Conservation (phyloP, 129 eudicot genomes). For the Arctium minus region DNA sequence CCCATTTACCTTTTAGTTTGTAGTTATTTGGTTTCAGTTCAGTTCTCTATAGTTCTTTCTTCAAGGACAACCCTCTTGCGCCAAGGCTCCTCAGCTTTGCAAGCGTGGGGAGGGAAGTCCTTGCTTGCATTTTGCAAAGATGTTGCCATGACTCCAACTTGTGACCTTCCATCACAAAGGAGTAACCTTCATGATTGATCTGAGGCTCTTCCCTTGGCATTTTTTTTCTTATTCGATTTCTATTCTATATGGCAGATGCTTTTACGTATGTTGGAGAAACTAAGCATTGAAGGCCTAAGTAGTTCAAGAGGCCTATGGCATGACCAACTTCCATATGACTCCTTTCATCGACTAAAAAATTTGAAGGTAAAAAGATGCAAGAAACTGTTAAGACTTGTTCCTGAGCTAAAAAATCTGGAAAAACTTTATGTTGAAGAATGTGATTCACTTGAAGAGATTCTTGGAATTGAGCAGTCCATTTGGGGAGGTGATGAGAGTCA, state of each 20-base stretch:
- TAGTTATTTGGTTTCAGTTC: background rate
- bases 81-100: too few species aligned
- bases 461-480: constrained; percentile 11
- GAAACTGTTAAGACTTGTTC: constrained; percentile 20
- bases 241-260: constrained; percentile 13
- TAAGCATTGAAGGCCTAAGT: constrained; percentile 12
- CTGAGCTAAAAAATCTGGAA: constrained; percentile 9
- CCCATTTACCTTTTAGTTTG: background rate
- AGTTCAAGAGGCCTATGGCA: constrained; percentile 13
- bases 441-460: constrained; percentile 23
- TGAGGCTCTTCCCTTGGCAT: background rate
- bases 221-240: too few species aligned
- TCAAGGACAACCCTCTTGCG: too few species aligned
- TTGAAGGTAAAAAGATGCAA: constrained; percentile 16
- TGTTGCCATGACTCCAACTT: background rate
- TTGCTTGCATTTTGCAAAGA: background rate
- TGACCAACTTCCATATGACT: constrained; percentile 6
- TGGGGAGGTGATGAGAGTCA: background rate
- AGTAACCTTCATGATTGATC: background rate
- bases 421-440: constrained; percentile 14
- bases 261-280: constrained; percentile 20
- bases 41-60: too few species aligned
- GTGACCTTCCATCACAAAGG: background rate
- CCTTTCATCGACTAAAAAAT: constrained; percentile 10
- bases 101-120: background rate